Conservation (phyloP, 2,329 filamentous ascomycete species). For the Cladosporium cucumerinum region DNA sequence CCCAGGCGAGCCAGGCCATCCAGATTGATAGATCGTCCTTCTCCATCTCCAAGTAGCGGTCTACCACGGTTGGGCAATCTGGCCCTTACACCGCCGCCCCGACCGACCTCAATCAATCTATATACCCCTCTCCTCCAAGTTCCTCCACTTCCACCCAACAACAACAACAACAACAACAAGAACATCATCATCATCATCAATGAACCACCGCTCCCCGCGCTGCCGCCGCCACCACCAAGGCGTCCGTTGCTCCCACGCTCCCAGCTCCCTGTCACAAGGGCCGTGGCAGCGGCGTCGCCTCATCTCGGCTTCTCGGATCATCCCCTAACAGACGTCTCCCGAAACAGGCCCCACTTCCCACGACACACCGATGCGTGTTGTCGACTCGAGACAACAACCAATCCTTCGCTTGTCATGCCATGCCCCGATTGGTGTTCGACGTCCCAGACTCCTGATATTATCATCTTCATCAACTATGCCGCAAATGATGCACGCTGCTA, state of each 20-base stretch:
- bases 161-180: too few species aligned
- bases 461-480: conserved; percentile 3
- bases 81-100: background rate
- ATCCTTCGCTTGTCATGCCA: background rate
- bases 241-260: background rate
- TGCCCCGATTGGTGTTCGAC: conserved; percentile 10
- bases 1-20: background rate
- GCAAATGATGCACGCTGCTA: background rate
- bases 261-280: conserved; percentile 17
- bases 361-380: conserved; percentile 12
- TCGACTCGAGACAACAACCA: conserved; percentile 11
- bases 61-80: background rate
- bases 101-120: conserved; percentile 7
- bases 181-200: too few species aligned
- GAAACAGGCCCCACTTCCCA: conserved; percentile 15
- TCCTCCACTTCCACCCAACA: conserved; percentile 3
- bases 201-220: conserved; percentile 5
- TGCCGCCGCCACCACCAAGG: conserved; percentile 10
- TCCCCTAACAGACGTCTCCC: conserved; percentile 11
- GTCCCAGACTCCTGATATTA: background rate
- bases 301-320: conserved; percentile 15
- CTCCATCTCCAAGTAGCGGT: conserved; percentile 5
- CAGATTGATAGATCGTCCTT: background rate
- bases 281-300: conserved; percentile 3
- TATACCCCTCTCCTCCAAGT: conserved; percentile 4